These are phyloP conservation scores for Blumeria graminis DNA, from an alignment of 2,329 filamentous ascomycete species.

Conservation along the genomic window DNA sequence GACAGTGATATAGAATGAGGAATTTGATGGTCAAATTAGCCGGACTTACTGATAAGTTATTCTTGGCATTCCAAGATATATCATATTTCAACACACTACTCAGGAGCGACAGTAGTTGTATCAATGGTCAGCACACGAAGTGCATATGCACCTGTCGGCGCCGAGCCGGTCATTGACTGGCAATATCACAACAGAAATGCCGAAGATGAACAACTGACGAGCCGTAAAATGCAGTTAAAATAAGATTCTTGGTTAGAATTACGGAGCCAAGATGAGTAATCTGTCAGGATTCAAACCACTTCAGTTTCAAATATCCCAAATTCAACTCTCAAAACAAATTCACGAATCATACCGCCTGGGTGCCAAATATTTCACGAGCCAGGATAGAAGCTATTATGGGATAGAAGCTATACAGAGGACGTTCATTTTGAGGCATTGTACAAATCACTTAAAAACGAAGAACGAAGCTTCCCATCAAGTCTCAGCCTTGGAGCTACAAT, in stretches of 20 bases:
- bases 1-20: too few species aligned
- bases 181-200: too few species aligned
- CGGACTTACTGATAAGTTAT: too few species aligned
- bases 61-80: too few species aligned
- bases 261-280: neutral
- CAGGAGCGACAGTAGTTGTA: too few species aligned
- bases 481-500: neutral
- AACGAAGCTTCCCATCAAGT: neutral
- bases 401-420: neutral
- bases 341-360: neutral
- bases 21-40: too few species aligned
- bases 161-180: too few species aligned
- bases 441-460: neutral
- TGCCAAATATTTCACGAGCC: neutral
- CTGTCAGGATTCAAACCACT: neutral
- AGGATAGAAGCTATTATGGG: neutral
- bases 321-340: neutral
- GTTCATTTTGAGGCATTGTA: neutral
- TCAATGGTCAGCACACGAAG: too few species aligned
- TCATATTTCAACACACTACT: too few species aligned
- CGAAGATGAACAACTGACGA: neutral
- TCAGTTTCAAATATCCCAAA: neutral
- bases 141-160: too few species aligned
- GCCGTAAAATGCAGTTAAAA: slow-evolving; percentile 1
- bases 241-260: neutral